phyloP scores from a whole-genome alignment of 2,329 filamentous ascomycete genomes.

The Didymella segeticola region DNA sequence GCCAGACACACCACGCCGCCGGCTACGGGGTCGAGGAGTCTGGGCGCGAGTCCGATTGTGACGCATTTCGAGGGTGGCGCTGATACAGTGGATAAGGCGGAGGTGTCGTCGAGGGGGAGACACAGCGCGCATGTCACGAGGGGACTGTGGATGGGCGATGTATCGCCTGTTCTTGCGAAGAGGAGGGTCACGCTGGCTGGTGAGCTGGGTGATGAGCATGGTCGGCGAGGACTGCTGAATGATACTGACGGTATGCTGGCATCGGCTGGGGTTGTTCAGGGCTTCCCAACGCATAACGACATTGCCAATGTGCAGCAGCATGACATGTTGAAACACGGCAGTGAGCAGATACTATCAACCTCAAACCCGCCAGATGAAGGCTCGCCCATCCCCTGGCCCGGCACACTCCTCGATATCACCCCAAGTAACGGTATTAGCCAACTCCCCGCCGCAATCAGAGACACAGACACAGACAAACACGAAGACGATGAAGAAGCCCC shows the following conservation, averaged over 20 bases:
- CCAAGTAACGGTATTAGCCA: not conserved
- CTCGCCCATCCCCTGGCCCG: not conserved
- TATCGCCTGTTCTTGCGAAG: constrained; percentile 3
- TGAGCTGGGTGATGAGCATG: not conserved
- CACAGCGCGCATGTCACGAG: constrained; percentile 5
- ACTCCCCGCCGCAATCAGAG: no score
- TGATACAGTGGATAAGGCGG: no score
- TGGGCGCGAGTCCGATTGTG: constrained; percentile 7
- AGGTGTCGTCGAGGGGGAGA: not conserved
- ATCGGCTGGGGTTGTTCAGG: not conserved
- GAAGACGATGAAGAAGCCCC: constrained; percentile 15
- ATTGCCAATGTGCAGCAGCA: no score
- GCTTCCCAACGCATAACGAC: not conserved
- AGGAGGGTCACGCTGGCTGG: not conserved
- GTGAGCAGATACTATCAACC: not conserved
- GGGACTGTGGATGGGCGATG: constrained; percentile 15
- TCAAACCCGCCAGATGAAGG: not conserved
- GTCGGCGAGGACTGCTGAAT: not conserved
- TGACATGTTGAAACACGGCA: no score
- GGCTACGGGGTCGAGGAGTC: constrained; percentile 8
- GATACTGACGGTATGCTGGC: constrained; percentile 2
- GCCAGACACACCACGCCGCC: constrained; percentile 37
- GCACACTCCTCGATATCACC: not conserved
- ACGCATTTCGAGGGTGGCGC: constrained; percentile 6
- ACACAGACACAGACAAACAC: no score